Percentiles rank a stretch among this genome's conserved stretches.
phyloP scores from a whole-genome alignment of 1,139 yeast species.

The Yamadazyma triangularis region DNA sequence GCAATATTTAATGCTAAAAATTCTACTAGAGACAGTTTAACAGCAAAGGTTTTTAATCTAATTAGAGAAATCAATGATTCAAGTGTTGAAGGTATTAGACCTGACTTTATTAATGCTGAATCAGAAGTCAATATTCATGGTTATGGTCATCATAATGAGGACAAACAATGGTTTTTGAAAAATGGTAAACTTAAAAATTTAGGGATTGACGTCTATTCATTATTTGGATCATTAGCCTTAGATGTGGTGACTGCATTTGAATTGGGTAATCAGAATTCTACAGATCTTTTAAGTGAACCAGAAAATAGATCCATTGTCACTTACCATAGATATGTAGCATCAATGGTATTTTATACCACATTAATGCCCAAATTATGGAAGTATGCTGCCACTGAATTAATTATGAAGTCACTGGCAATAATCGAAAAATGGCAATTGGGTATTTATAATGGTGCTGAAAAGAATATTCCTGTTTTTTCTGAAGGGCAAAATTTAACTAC shows the following conservation, averaged over 20 bases:
- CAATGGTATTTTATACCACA: conserved; percentile 71
- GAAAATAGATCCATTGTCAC: conserved; percentile 40
- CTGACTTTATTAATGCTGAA: conserved; percentile 31
- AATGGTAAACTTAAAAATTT: conserved; percentile 18
- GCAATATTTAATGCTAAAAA: conserved; percentile 30
- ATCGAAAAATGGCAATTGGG: conserved; percentile 50
- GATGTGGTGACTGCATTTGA: conserved; percentile 64
- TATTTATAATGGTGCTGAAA: conserved; percentile 37
- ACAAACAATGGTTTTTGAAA: conserved; percentile 28
- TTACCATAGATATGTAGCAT: conserved; percentile 51
- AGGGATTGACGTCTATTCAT: conserved; percentile 53
- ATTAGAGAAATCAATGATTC: conserved; percentile 21
- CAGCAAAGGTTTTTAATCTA: conserved; percentile 22
- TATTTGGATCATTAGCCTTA: conserved; percentile 70
- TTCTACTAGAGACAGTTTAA: conserved; percentile 20
- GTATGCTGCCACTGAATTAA: conserved; percentile 41
- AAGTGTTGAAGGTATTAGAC: conserved; percentile 30
- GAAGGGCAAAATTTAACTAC: conserved; percentile 25
- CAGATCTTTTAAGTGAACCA: conserved; percentile 35
- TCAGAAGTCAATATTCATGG: conserved; percentile 32
- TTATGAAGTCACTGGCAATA: conserved; percentile 32
- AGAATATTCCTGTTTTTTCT: conserved; percentile 19
- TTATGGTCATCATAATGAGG: conserved; percentile 22
- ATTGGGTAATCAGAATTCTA: conserved; percentile 47
- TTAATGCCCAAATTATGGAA: conserved; percentile 53